phyloP scores from a whole-genome alignment of 75 land plant genomes.

The Sequoia sempervirens region DNA sequence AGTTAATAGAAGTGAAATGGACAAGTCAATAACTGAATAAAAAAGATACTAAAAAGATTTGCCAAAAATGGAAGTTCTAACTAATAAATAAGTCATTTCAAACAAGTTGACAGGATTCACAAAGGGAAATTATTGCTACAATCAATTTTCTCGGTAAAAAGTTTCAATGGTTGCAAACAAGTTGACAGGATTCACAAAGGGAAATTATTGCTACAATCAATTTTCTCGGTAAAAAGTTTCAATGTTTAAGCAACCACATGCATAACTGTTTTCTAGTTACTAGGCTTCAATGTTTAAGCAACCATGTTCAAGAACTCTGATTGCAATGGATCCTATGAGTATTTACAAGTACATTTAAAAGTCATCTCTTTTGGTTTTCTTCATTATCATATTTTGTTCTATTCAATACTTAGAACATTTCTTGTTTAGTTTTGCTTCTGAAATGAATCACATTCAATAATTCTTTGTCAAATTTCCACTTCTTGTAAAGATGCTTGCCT shows the following conservation, averaged over 20 bases:
- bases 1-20: not conserved
- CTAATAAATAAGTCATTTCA: not conserved
- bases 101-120: not conserved
- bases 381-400: not conserved
- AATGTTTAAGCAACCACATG: not conserved
- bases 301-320: not conserved
- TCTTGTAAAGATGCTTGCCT: not conserved
- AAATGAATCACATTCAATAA: not conserved
- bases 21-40: not conserved
- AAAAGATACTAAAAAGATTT: not conserved
- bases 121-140: not conserved
- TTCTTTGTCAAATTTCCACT: not conserved
- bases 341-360: not conserved
- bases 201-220: not conserved
- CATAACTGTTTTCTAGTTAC: not conserved
- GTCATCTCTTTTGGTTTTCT: not conserved
- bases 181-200: not conserved
- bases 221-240: not conserved
- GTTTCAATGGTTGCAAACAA: too few relatives aligned
- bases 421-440: not conserved
- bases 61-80: too few relatives aligned
- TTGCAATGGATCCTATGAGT: not conserved
- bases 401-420: not conserved
- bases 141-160: not conserved
- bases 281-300: not conserved